Evolutionary conservation across 2,329 filamentous ascomycete genomes (phyloP), one percentile per base, ranked within the genome.

Genomic region (Laburnicola sp.): DNA sequence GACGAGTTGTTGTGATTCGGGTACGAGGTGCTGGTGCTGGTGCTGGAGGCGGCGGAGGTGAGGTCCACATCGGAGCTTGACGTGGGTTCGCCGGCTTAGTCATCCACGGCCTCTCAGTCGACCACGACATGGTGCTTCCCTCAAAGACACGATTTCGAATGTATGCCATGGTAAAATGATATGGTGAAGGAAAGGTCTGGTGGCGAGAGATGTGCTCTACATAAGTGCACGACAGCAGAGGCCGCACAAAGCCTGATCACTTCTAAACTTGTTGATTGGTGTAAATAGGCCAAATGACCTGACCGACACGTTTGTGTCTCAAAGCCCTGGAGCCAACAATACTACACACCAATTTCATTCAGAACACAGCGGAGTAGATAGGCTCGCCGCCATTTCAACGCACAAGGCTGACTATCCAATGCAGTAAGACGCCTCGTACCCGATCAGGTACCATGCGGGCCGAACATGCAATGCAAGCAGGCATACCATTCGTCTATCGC

Each of bases 81-180:
- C 53, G 59, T 62, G 60, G 45, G 42, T 44, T 53, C 34, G 54
- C 56, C 37, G 50, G 56, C 61, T 61, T 65, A 54, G 65, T 51
- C 26, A 50, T 9, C 34, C 26, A 43, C 3, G 36, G 25, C 38
- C 38, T 58, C 52, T 58, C 59, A 48, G 58, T 47, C 38, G 54
- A 49, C 62, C 64, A 66, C 22, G 57, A 53, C 47, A 54, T 53
- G 34, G 54, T 58, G 44, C 57, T 65, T 21, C 70, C 70, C 50
- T 73, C 70, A 58, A 73, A 71, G 16, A 62, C 62, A 43, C 70
- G 59, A 54, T 73, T 53, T 49, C 68, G 60, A 44, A 73, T 69
- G 40, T 71, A 72, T 42, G 31, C 45, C 66, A 72, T 73, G 16
- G 7, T 38, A 21, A 27, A 37, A 10, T 10, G 23, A n/a, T 5